Percentiles rank a stretch among this genome's conserved stretches.
Evolutionary conservation across 768 basidiomycete species (phyloP).

Genomic region (Rubroboletus pulcherrimus): DNA sequence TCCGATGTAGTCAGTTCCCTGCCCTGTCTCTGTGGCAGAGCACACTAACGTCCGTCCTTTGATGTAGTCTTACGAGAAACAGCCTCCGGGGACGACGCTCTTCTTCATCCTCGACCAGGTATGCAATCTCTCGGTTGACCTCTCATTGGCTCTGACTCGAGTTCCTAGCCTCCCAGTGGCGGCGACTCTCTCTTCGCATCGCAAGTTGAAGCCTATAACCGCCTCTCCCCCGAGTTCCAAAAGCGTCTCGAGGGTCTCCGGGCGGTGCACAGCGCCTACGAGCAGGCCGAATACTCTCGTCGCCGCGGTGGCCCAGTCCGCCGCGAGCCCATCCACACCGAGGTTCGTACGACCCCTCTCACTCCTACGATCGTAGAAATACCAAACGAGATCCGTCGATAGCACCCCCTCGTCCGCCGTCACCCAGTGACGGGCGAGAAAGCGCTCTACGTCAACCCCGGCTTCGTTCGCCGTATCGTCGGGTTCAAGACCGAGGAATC

Average conservation of each 20-base stretch:
- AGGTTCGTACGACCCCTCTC: background rate
- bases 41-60: background rate
- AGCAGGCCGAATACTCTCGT: constrained; percentile 45
- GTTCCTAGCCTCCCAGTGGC: constrained; percentile 31
- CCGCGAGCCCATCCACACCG: background rate
- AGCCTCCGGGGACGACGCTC: constrained; percentile 53
- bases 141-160: background rate
- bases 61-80: constrained; percentile 48
- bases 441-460: constrained; percentile 54
- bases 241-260: constrained; percentile 54
- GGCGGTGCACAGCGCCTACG: constrained; percentile 53
- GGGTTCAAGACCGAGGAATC: constrained; percentile 46
- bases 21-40: background rate
- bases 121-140: background rate
- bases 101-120: constrained; percentile 53
- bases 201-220: constrained; percentile 56
- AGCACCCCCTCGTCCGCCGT: constrained; percentile 44
- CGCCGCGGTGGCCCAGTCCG: background rate
- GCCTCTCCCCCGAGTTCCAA: constrained; percentile 52
- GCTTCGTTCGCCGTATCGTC: constrained; percentile 28
- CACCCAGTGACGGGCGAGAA: constrained; percentile 50
- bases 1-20: background rate
- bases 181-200: constrained; percentile 58
- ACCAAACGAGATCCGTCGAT: background rate
- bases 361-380: background rate